Evolutionary conservation across 2,329 filamentous ascomycete species (phyloP).

Genomic region (Pyricularia grisea): DNA sequence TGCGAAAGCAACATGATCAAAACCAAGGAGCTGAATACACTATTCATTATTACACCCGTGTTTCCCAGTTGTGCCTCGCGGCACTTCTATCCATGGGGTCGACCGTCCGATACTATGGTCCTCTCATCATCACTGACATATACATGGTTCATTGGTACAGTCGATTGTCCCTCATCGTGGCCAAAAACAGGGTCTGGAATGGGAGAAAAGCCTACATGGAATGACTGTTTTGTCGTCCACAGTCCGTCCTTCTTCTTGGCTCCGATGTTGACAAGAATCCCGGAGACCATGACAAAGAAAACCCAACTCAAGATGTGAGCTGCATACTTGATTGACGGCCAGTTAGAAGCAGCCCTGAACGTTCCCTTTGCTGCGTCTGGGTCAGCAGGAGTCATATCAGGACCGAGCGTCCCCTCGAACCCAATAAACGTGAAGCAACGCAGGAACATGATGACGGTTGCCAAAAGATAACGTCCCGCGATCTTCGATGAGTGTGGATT

Average conservation of each 20-base stretch:
- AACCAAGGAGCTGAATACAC: too few relatives aligned
- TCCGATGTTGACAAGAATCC: constrained; percentile 14
- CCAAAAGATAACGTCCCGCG: constrained; percentile 22
- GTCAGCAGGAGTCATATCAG: neutral
- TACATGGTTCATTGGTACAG: neutral
- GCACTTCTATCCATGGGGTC: neutral
- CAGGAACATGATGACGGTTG: constrained; percentile 21
- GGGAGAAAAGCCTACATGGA: constrained; percentile 5
- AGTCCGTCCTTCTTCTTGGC: constrained; percentile 14
- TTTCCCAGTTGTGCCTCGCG: neutral
- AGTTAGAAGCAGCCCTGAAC: neutral
- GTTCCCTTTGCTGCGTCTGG: neutral
- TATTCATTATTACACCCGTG: neutral
- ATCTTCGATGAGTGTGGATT: constrained; percentile 8
- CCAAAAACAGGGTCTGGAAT: neutral
- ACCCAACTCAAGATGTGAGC: constrained; percentile 10
- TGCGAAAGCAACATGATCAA: neutral
- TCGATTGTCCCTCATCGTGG: neutral
- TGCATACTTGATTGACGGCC: neutral
- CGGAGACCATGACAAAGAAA: constrained; percentile 12
- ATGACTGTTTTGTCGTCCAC: constrained; percentile 14
- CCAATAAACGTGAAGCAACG: constrained; percentile 11
- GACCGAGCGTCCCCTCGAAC: constrained; percentile 4
- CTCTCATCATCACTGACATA: neutral
- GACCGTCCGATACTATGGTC: neutral